Evolutionary conservation across 2,329 filamentous ascomycete species (phyloP).

Genomic region (Colletotrichum paranaense): DNA sequence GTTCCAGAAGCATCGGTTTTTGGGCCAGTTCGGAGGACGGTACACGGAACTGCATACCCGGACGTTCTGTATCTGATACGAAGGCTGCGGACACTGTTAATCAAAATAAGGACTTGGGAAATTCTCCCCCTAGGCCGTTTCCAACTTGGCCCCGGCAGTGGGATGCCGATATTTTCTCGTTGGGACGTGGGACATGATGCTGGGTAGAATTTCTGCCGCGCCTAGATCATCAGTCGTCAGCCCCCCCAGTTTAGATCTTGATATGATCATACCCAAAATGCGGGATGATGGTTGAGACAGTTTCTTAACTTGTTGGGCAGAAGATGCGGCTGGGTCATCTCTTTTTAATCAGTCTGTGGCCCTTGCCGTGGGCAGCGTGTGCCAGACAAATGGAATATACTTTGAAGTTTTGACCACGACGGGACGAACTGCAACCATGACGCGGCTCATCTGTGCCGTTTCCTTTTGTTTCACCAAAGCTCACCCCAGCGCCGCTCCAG

Average conservation of each 20-base stretch:
- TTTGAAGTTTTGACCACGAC: background rate
- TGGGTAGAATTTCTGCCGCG: background rate
- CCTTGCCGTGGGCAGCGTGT: slow-evolving; percentile 3
- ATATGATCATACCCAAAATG: background rate
- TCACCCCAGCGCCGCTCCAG: background rate
- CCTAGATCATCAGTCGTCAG: background rate
- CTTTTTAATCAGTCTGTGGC: background rate
- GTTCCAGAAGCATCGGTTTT: background rate
- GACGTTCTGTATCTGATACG: background rate
- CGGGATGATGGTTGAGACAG: background rate
- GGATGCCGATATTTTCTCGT: background rate
- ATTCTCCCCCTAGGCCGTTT: background rate
- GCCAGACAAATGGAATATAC: slow-evolving; percentile 1
- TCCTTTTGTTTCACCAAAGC: slow-evolving; percentile 24
- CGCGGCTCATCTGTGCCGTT: slow-evolving; percentile 19
- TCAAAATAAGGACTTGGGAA: background rate
- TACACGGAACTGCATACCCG: background rate
- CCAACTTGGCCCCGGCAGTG: background rate
- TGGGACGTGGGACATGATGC: slow-evolving; percentile 1
- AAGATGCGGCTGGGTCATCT: background rate
- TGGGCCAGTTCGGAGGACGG: background rate
- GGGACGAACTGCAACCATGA: slow-evolving; percentile 18
- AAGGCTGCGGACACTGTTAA: background rate
- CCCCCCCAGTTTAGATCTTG: background rate
- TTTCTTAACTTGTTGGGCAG: background rate